These are phyloP conservation scores for Sordariomycetes sp. DNA, from an alignment of 2,329 filamentous ascomycete species.

Conservation along the genomic window DNA sequence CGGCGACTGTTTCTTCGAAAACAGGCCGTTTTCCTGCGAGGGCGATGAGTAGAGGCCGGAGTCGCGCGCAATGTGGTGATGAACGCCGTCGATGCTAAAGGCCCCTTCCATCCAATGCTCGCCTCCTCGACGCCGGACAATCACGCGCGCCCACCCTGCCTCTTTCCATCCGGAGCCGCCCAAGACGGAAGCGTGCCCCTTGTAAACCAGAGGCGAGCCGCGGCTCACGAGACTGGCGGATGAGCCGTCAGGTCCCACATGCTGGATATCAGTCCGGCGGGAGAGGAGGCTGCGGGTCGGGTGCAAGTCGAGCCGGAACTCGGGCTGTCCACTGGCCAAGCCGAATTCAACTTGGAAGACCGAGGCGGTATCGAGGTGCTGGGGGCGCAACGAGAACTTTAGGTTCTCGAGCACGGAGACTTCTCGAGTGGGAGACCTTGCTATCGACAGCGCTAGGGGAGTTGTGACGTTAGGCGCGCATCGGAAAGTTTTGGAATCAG, in stretches of 20 bases:
- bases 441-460: neutral
- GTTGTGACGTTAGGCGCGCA: neutral
- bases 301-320: neutral
- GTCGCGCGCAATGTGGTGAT: slow-evolving; percentile 77
- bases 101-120: slow-evolving; percentile 79
- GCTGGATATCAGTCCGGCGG: neutral
- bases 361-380: neutral
- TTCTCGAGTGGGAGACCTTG: neutral
- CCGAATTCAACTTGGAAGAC: neutral
- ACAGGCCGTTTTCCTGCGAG: slow-evolving; percentile 55
- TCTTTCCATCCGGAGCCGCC: slow-evolving; percentile 56
- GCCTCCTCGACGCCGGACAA: slow-evolving; percentile 62
- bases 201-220: slow-evolving; percentile 47
- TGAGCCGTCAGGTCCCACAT: neutral
- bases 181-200: slow-evolving; percentile 62
- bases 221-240: neutral
- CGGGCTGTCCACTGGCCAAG: neutral
- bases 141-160: slow-evolving; percentile 78
- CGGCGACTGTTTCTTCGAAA: slow-evolving; percentile 38
- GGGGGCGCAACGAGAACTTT: neutral
- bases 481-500: neutral
- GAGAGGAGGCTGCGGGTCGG: neutral
- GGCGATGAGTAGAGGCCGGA: slow-evolving; percentile 59
- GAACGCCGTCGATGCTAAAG: slow-evolving; percentile 64
- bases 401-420: neutral